Evolutionary conservation across 345 rosid genomes (phyloP).

Genomic region (Bruguiera gymnorhiza): DNA sequence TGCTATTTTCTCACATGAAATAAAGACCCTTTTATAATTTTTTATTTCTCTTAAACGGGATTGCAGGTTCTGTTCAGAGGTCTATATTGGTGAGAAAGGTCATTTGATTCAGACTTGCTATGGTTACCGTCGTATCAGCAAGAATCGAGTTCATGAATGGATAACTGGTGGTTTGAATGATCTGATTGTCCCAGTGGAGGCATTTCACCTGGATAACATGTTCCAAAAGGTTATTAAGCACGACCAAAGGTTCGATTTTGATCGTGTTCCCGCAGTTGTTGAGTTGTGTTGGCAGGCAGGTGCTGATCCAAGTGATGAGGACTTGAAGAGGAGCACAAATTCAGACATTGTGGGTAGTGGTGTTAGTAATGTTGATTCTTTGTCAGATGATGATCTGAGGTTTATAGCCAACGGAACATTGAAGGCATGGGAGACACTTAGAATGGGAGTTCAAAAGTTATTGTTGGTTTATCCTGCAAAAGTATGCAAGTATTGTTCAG

Average conservation of each 20-base stretch:
- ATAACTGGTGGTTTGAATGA: constrained; percentile 60
- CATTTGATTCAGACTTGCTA: constrained; percentile 76
- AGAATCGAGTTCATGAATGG: constrained; percentile 79
- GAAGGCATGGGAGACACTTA: constrained; percentile 68
- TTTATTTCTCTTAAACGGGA: background rate
- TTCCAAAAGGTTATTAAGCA: constrained; percentile 67
- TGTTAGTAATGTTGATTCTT: constrained; percentile 33
- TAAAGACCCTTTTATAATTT: background rate
- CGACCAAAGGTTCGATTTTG: constrained; percentile 72
- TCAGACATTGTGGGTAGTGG: constrained; percentile 14
- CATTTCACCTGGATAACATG: constrained; percentile 55
- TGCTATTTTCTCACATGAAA: background rate
- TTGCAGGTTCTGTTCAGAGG: constrained; percentile 84
- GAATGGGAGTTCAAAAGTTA: constrained; percentile 58
- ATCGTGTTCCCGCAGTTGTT: constrained; percentile 75
- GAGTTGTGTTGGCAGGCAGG: constrained; percentile 94
- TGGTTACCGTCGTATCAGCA: constrained; percentile 60
- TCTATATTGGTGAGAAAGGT: constrained; percentile 70
- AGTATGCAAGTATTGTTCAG: constrained; percentile 72
- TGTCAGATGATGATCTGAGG: constrained; percentile 38
- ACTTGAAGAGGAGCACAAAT: constrained; percentile 14
- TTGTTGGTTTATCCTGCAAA: constrained; percentile 65
- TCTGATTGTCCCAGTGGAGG: constrained; percentile 66
- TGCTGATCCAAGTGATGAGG: constrained; percentile 37
- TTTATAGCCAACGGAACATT: constrained; percentile 54